Base-by-base conservation (phyloP, 148 eudicot species). In the Oxyria digyna region DNA sequence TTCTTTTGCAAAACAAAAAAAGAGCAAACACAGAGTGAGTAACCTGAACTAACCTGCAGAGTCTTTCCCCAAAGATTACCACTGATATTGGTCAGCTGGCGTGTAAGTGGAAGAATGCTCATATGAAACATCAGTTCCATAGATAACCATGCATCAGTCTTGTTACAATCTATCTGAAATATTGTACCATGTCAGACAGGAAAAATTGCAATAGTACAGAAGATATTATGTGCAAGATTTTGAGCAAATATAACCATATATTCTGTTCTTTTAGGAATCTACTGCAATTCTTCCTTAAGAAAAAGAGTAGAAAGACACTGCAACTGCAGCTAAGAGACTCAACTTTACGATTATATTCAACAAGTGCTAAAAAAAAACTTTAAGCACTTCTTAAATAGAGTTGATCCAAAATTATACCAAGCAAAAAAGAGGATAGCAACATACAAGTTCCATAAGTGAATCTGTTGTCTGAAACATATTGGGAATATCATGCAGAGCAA, bases 81-180 rank as follows among this genome's bases (percentile, higher is more conserved):
- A 84, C 97, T 90, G 48, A 87, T 86, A 72, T 87, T 93, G 33
- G 99, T 94, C 74, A 94, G 81, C 73, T 88, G 93, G 62, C 97
- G 97, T n/a, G 99, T 90, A 23, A 94, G 91, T 46, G 98, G 98
- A 71, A 94, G 98, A 76, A 90, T 72, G 78, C 91, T 94, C 78
- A 94, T 74, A 81, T 90, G 97, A 78, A 94, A 94, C 98, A 94
- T 94, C 67, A 94, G 95, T 80, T 88, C 97, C 92, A 94, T 82
- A 29, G 97, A 90, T 71, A 94, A 73, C 97, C 97, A 88, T 74
- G 98, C 98, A 84, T 94, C 99, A 72, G 96, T 90, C 77, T 90
- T 87, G 40, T 87, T 88, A 77, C 84, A 88, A 73, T 88, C 97
- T 68, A 94, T 83, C 99, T 94, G 96, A 71, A 79, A 71, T 6